Evolutionary conservation across 306 rosid genomes (phyloP), one percentile per base, ranked within the genome.

Genomic region (Myrica gale): DNA sequence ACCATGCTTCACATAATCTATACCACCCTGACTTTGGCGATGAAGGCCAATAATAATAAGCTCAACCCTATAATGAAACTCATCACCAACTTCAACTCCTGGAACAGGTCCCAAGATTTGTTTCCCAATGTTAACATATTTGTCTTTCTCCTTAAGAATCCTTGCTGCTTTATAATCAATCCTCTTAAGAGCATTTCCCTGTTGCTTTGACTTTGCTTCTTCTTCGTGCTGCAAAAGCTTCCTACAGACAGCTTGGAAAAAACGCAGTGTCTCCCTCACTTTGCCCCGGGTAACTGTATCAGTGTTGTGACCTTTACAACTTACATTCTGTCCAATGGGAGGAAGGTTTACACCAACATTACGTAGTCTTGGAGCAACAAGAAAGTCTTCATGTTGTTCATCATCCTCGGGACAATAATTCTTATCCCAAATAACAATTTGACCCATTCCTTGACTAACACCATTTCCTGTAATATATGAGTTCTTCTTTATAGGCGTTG

Each of bases 21-120:
- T 95, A 48, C 98, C 98, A 74, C 90, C 90, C 72, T 92, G 97
- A 71, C 3, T 71, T 15, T 20, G 92, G 71, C 96, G 97, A 85
- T 92, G 97, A 76, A 95, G 88, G 32, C 98, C 97, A 57, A 95
- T 80, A 39, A 92, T 52, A 80, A 73, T 84, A 47, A 95, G 98
- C 83, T 95, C 97, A 73, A 90, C 76, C 81, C 98, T 85, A 76
- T 89, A 91, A 54, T 92, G 96, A 68, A 95, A 95, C 79, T 94
- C 96, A 75, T 94, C 97, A 50, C 98, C 97, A 43, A 94, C 92
- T 85, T 94, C 98, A 70, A 92, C 89, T 71, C 98, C 98, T 1
- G 97, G 93, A 57, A 94, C 95, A 70, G 71, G 0, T 70, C 98
- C 98, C 77, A 92, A 21, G 43, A 94, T 88, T 63, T 86, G 85